Conservation (phyloP, 148 eudicot genomes). For the Gaultheria prostrata region DNA sequence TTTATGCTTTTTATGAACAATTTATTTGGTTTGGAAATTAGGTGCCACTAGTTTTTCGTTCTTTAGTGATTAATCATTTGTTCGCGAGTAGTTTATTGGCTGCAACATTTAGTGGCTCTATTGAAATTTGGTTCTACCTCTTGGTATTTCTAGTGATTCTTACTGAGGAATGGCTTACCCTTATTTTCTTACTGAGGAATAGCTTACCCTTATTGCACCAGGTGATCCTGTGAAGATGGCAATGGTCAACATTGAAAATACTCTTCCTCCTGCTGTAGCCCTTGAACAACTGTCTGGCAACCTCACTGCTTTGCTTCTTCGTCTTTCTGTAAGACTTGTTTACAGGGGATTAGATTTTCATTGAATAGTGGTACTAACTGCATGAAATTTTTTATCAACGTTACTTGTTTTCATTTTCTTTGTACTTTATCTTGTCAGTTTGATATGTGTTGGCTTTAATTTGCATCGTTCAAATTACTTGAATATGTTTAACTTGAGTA, state of each 20-base stretch:
- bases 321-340: slow-evolving; percentile 68
- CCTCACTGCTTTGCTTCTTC: slow-evolving; percentile 70
- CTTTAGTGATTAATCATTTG: neutral
- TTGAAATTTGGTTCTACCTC: slow-evolving; percentile 3
- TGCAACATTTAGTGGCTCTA: neutral
- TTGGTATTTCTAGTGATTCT: neutral
- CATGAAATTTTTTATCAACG: neutral
- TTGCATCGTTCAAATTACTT: neutral
- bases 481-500: neutral
- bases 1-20: neutral
- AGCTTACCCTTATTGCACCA: slow-evolving; percentile 29
- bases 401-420: neutral
- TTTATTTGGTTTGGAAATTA: neutral
- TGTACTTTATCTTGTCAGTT: neutral
- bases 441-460: neutral
- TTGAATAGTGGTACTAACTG: neutral
- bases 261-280: slow-evolving; percentile 43
- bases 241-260: slow-evolving; percentile 42
- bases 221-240: slow-evolving; percentile 96
- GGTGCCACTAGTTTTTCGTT: neutral
- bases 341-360: neutral
- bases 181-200: slow-evolving; percentile 3
- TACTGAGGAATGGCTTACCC: slow-evolving; percentile 5
- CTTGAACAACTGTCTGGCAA: slow-evolving; percentile 55
- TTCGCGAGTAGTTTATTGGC: neutral